Evolutionary conservation across 179 eudicot species (phyloP).

Genomic region (Corrigiola litoralis): DNA sequence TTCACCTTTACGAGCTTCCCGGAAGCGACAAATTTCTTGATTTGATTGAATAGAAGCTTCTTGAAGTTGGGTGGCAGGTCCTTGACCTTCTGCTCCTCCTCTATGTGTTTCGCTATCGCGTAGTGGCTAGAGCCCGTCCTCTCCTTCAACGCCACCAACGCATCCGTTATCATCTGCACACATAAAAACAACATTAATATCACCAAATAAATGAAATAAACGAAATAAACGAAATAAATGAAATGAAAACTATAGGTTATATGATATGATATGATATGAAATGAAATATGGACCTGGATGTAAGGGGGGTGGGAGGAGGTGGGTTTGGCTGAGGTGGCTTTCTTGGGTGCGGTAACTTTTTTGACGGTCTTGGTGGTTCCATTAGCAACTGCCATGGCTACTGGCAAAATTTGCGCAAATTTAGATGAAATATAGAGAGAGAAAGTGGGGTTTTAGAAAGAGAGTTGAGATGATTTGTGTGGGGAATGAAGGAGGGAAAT

Average conservation of each 20-base stretch:
- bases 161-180: constrained; percentile 42
- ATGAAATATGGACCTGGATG: constrained; percentile 21
- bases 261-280: neutral
- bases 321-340: constrained; percentile 4
- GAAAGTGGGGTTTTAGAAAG: neutral
- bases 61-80: constrained; percentile 38
- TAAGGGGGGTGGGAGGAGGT: constrained; percentile 40
- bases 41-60: constrained; percentile 30
- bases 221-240: neutral
- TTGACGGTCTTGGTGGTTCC: constrained; percentile 16
- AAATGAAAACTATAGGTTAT: neutral
- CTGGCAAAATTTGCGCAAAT: neutral
- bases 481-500: neutral
- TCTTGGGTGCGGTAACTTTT: constrained; percentile 24
- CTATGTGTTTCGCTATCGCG: constrained; percentile 48
- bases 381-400: constrained; percentile 19
- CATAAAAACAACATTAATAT: neutral
- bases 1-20: constrained; percentile 44
- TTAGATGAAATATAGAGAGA: neutral
- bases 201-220: neutral
- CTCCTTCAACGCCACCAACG: constrained; percentile 42
- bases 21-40: constrained; percentile 37
- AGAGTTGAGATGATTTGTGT: neutral
- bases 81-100: constrained; percentile 32
- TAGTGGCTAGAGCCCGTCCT: constrained; percentile 43